A percentile compares a stretch with the other conserved stretches of the same genome.
These are phyloP conservation scores for Ustilago trichophora DNA, from an alignment of 1,284 basidiomycete species.

Conservation along the genomic window DNA sequence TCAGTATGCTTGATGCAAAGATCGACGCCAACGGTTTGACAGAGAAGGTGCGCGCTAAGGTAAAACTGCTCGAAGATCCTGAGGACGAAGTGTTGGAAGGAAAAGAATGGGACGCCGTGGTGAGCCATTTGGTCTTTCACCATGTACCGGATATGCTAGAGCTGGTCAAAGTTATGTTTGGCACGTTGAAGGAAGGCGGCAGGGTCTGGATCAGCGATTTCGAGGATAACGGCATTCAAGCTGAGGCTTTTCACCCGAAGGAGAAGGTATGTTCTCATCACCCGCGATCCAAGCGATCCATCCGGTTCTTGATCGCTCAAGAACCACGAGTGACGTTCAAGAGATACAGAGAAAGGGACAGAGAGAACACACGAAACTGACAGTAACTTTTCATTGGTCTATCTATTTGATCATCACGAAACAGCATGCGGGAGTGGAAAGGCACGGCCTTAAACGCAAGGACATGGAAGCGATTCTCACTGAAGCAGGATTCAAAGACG, in stretches of 20 bases:
- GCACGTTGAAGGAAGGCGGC: constrained; percentile 6
- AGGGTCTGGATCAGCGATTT: constrained; percentile 43
- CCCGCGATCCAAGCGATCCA: no score
- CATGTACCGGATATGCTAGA: constrained; percentile 36
- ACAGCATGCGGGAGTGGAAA: constrained; percentile 42
- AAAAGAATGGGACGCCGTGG: constrained; percentile 18
- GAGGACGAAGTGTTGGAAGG: constrained; percentile 27
- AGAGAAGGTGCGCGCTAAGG: constrained; percentile 16
- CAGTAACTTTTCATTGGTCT: background rate
- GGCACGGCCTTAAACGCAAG: constrained; percentile 32
- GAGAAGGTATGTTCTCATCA: constrained; percentile 18
- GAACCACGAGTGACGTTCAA: no score
- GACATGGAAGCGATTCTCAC: constrained; percentile 36
- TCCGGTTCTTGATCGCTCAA: no score
- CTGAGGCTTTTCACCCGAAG: constrained; percentile 41
- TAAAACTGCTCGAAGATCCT: constrained; percentile 34
- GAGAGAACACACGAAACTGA: no score
- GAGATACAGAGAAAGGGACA: no score
- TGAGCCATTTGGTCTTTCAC: constrained; percentile 48
- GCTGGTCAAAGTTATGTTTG: constrained; percentile 29
- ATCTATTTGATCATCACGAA: background rate
- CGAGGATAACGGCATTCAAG: constrained; percentile 28
- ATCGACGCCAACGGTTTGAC: background rate
- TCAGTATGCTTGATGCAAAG: constrained; percentile 40
- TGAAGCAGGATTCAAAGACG: constrained; percentile 26